Evolutionary conservation across 805 yeast genomes (phyloP).

Genomic region (Starmerella bombi): DNA sequence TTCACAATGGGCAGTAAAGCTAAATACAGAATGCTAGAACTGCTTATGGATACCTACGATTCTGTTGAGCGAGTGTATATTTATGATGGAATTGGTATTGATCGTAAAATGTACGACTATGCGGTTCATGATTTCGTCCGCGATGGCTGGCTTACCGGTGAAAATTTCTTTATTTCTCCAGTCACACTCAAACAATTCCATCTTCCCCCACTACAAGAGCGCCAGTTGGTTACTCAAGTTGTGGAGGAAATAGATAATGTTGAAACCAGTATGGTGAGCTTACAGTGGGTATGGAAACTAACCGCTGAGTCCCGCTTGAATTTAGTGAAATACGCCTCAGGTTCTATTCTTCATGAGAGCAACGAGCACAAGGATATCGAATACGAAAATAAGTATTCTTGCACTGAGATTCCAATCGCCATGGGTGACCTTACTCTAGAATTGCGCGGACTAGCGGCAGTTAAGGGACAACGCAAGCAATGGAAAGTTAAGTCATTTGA

Average conservation of each 20-base stretch:
- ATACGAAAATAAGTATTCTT: neutral
- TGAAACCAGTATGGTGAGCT: slow-evolving; percentile 3
- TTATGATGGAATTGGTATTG: slow-evolving; percentile 13
- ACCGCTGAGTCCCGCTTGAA: slow-evolving; percentile 2
- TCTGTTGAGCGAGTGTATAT: slow-evolving; percentile 11
- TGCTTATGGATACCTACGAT: slow-evolving; percentile 14
- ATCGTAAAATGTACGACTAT: slow-evolving; percentile 7
- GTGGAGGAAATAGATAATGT: slow-evolving; percentile 1
- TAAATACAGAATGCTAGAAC: slow-evolving; percentile 12
- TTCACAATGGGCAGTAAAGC: slow-evolving; percentile 3
- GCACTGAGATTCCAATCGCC: slow-evolving; percentile 1
- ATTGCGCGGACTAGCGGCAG: slow-evolving; percentile 3
- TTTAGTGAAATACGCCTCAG: neutral
- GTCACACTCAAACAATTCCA: neutral
- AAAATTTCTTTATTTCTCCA: slow-evolving; percentile 7
- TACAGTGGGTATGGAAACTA: slow-evolving; percentile 6
- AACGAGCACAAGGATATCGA: too few species aligned
- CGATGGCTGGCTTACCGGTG: slow-evolving; percentile 10
- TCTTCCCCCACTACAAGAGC: slow-evolving; percentile 15
- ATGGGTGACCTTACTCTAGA: slow-evolving; percentile 8
- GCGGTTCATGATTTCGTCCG: slow-evolving; percentile 3
- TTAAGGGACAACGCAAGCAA: neutral
- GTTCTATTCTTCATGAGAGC: neutral
- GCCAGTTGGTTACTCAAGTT: slow-evolving; percentile 13
- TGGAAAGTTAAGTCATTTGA: slow-evolving; percentile 5